Evolutionary conservation across 139 green algal genomes (phyloP), one percentile per base, ranked within the genome.

Genomic region (Gonium pectorale): DNA sequence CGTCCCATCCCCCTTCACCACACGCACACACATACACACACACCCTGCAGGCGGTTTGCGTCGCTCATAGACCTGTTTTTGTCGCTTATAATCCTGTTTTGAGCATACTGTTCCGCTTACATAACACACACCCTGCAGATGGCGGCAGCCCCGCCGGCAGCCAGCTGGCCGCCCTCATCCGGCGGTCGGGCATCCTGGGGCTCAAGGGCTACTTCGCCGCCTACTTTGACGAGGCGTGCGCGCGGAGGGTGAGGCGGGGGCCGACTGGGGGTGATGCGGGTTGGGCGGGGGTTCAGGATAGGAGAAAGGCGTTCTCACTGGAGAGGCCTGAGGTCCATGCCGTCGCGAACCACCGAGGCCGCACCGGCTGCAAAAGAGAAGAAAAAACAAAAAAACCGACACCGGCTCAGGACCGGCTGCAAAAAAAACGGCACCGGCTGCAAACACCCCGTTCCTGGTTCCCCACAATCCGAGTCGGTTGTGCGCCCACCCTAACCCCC

Each of bases 211-310:
- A 72, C 75, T 72, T 72, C 9, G 41, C 41, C 26, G 75, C n/a
- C n/a, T 83, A 71, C 59, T 83, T 83, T 11, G 75, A 83, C 41
- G 59, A 83, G 4, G 22, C 26, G 41, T 83, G 75, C 75, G 41
- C 13, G 0, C 17, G 41, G 15, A 26, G 72, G 59, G 75, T 72
- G 38, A 4, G 49, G 43, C 27, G 22, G 68, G 27, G 26, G 38
- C 26, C n/a, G n/a, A n/a, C n/a, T n/a, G n/a, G n/a, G n/a, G n/a
- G n/a, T n/a, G n/a, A n/a, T 56, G 9, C 27, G 38, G 17, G 19
- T 6, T 66, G 56, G 24, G 19, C 24, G 56, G 56, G 19, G 6
- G 17, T 66, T 29, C 6, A n/a, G 24, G n/a, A 29, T 6, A 26
- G 49, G 17, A 56, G 13, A 56, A 26, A 56, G 17, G 17, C 49